Percentiles rank a stretch among this genome's conserved stretches.
These are phyloP conservation scores for Sugiyamaella boreocaroliniensis DNA, from an alignment of 805 yeast genomes.

Conservation along the genomic window DNA sequence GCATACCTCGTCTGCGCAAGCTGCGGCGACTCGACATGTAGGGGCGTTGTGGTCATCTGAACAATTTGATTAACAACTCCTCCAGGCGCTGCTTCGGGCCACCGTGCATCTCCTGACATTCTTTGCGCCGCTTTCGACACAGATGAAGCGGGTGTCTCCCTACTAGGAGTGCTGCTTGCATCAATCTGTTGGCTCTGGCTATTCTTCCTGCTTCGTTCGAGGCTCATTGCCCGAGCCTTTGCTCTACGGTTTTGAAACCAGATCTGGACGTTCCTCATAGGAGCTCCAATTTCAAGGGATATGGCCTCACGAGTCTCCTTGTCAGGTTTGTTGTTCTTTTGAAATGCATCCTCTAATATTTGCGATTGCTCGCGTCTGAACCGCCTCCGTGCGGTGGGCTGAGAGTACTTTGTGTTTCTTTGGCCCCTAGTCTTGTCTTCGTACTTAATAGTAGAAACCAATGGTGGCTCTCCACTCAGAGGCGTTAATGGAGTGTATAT, in stretches of 20 bases:
- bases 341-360: slow-evolving; percentile 62
- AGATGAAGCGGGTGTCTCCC: too few species aligned
- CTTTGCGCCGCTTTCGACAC: too few species aligned
- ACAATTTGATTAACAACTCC: too few species aligned
- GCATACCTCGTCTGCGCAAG: too few species aligned
- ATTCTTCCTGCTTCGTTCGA: slow-evolving; percentile 22
- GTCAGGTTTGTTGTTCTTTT: slow-evolving; percentile 66
- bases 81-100: too few species aligned
- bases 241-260: slow-evolving; percentile 89
- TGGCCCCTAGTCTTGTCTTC: neutral
- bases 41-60: too few species aligned
- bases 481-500: neutral
- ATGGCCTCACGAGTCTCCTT: slow-evolving; percentile 64
- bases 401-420: neutral
- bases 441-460: neutral
- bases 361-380: slow-evolving; percentile 35
- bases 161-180: too few species aligned
- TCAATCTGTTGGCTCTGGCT: neutral
- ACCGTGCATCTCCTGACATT: too few species aligned
- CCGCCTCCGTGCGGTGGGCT: slow-evolving; percentile 21
- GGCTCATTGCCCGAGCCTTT: slow-evolving; percentile 34
- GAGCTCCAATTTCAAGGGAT: slow-evolving; percentile 65
- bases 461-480: neutral
- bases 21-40: too few species aligned
- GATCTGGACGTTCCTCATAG: slow-evolving; percentile 79